A percentile compares a stretch with the other conserved stretches of the same genome.
Evolutionary conservation across 2,329 filamentous ascomycete genomes (phyloP).

Genomic region (Cladophialophora chaetospira): DNA sequence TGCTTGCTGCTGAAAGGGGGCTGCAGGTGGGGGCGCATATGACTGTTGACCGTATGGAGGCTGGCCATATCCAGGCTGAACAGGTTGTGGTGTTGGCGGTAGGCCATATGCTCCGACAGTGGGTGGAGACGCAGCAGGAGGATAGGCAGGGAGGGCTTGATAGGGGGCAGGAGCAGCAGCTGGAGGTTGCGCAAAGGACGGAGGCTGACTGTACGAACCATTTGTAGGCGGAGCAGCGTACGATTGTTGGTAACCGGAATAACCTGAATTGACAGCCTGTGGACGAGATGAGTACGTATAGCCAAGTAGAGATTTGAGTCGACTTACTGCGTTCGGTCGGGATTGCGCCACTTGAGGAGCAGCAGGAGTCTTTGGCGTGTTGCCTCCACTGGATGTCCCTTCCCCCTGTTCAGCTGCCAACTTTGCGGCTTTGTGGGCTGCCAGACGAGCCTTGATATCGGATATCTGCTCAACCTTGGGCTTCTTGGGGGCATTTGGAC

Average conservation of each 20-base stretch:
- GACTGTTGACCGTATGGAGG: slow-evolving; percentile 22
- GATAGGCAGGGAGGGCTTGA: slow-evolving; percentile 18
- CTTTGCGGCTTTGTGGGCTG: slow-evolving; percentile 70
- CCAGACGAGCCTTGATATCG: slow-evolving; percentile 78
- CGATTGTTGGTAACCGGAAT: slow-evolving; percentile 30
- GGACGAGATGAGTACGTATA: slow-evolving; percentile 6
- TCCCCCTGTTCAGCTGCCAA: slow-evolving; percentile 59
- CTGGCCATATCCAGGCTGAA: slow-evolving; percentile 27
- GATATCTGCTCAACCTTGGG: slow-evolving; percentile 72
- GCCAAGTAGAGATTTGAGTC: slow-evolving; percentile 26
- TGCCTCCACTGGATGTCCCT: slow-evolving; percentile 59
- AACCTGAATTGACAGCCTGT: slow-evolving; percentile 25
- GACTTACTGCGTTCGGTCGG: slow-evolving; percentile 48
- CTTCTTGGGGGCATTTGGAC: slow-evolving; percentile 56
- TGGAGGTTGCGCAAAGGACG: slow-evolving; percentile 27
- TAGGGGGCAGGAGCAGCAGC: slow-evolving; percentile 21
- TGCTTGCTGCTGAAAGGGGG: slow-evolving; percentile 28
- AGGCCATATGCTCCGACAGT: slow-evolving; percentile 24
- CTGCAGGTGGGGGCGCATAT: slow-evolving; percentile 16
- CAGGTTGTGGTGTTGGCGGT: slow-evolving; percentile 33
- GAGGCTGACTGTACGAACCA: slow-evolving; percentile 30
- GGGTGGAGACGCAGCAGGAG: slow-evolving; percentile 20
- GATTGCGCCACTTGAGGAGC: slow-evolving; percentile 46
- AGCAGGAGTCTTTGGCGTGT: slow-evolving; percentile 55
- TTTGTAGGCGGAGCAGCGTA: slow-evolving; percentile 29